Percentiles rank a stretch among this genome's conserved stretches.
Conservation (phyloP, 1,284 basidiomycete species). For the Sphagnurus paluster region DNA sequence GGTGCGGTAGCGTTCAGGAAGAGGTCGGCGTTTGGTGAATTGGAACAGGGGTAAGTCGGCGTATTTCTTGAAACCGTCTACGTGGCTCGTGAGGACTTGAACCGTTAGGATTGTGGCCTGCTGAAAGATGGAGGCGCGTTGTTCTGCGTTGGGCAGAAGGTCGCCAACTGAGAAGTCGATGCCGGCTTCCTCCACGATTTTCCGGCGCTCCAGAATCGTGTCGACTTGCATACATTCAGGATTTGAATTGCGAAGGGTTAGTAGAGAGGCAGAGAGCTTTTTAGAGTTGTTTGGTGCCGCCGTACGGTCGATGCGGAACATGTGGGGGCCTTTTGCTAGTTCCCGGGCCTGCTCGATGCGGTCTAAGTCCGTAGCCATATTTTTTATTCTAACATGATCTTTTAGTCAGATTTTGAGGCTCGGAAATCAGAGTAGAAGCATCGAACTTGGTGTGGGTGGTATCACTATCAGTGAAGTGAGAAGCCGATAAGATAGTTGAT, state of each 20-base stretch:
- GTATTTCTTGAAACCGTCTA: background rate
- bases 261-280: background rate
- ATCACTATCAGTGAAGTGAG: too few relatives aligned
- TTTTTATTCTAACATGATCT: background rate
- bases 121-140: conserved; percentile 1
- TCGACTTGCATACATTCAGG: background rate
- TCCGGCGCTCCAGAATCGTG: background rate
- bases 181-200: background rate
- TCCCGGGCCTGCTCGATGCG: background rate
- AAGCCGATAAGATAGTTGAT: too few relatives aligned
- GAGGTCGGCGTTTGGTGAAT: conserved; percentile 1
- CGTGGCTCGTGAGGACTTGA: background rate
- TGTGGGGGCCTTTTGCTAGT: background rate
- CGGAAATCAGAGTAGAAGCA: too few relatives aligned
- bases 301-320: conserved; percentile 3
- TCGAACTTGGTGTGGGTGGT: too few relatives aligned
- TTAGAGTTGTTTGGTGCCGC: background rate
- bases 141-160: conserved; percentile 1
- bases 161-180: background rate
- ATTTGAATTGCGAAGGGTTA: conserved; percentile 1
- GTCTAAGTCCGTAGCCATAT: background rate
- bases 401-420: background rate
- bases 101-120: conserved; percentile 2
- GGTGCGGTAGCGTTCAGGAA: conserved; percentile 1
- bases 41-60: conserved; percentile 1